Conservation (phyloP, 306 rosid genomes). For the Glycyrrhiza uralensis region DNA sequence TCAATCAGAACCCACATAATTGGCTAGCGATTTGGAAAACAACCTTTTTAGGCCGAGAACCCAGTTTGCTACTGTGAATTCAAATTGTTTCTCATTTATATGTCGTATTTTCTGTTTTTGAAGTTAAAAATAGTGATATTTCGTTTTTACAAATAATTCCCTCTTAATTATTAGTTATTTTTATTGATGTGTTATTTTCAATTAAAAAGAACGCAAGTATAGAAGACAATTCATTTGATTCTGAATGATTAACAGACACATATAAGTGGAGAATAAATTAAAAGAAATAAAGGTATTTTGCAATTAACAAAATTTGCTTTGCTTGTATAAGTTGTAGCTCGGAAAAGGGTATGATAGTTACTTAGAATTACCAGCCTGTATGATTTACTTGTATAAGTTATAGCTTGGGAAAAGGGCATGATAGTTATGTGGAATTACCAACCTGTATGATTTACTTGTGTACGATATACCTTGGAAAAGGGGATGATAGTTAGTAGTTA, state of each 20-base stretch:
- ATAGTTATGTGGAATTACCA: background rate
- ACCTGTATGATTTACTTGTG: conserved; percentile 37
- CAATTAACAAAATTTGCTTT: background rate
- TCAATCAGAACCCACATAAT: conserved; percentile 10
- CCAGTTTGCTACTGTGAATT: background rate
- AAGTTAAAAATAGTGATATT: no score
- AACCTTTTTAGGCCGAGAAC: conserved; percentile 14
- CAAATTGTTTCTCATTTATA: background rate
- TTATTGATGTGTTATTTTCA: background rate
- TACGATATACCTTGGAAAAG: background rate
- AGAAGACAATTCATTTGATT: background rate
- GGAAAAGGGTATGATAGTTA: background rate
- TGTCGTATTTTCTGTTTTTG: background rate
- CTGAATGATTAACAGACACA: background rate
- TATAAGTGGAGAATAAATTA: no score
- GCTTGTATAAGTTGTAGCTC: no score
- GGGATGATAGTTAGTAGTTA: no score
- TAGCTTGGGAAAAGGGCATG: background rate
- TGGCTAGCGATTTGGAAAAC: background rate
- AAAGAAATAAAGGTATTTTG: no score
- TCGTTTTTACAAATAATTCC: no score
- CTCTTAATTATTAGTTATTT: background rate
- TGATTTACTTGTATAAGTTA: background rate
- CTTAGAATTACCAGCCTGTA: no score
- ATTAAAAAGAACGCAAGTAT: background rate